These are phyloP conservation scores for Huntiella omanensis DNA, from an alignment of 2,329 filamentous ascomycete genomes.

Conservation along the genomic window DNA sequence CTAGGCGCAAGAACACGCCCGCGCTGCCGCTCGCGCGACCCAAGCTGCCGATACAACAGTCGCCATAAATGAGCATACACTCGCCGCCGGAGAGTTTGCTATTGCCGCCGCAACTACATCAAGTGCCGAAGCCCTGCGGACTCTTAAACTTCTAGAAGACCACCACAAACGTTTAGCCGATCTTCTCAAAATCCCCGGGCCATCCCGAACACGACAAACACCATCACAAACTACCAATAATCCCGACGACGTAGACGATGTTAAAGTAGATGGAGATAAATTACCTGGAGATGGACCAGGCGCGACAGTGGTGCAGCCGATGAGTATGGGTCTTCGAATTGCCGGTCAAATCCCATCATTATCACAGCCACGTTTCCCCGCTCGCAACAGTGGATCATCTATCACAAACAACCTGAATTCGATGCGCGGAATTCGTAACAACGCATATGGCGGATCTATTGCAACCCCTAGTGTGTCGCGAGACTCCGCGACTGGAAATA, in stretches of 20 bases:
- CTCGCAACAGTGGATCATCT: conserved; percentile 55
- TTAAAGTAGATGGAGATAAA: conserved; percentile 19
- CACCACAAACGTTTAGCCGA: conserved; percentile 73
- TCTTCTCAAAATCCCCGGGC: conserved; percentile 57
- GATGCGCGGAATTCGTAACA: conserved; percentile 57
- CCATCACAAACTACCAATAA: conserved; percentile 18
- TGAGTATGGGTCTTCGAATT: conserved; percentile 14
- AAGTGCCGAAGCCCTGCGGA: conserved; percentile 57
- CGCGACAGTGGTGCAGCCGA: conserved; percentile 11
- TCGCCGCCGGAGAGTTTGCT: conserved; percentile 76
- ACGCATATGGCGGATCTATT: conserved; percentile 41
- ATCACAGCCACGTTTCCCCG: conserved; percentile 9
- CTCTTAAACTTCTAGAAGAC: conserved; percentile 65
- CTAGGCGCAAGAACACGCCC: conserved; percentile 75
- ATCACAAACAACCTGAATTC: conserved; percentile 80
- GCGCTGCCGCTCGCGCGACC: conserved; percentile 59
- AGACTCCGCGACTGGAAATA: conserved; percentile 52
- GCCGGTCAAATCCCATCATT: conserved; percentile 29
- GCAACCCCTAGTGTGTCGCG: conserved; percentile 55
- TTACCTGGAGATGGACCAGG: conserved; percentile 12
- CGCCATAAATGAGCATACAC: conserved; percentile 72
- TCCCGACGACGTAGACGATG: conserved; percentile 12
- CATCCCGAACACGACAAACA: conserved; percentile 32
- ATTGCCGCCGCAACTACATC: conserved; percentile 57
- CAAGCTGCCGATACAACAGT: conserved; percentile 59